phyloP scores from a whole-genome alignment of 1,284 basidiomycete species.

The Puccinia triticina region DNA sequence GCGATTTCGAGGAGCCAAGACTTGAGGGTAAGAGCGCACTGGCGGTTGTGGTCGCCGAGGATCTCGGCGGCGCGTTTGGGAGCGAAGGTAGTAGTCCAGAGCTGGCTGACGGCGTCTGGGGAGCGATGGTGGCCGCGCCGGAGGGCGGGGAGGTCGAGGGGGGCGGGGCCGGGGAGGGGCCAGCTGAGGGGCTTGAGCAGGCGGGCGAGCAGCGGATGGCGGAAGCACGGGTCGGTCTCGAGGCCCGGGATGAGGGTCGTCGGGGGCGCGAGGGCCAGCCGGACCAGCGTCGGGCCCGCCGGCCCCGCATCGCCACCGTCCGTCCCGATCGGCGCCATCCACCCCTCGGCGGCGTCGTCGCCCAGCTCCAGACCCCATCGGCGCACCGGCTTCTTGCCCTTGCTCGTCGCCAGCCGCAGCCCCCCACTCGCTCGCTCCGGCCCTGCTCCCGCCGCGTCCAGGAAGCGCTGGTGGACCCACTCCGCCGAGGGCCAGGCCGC shows the following conservation, averaged over 20 bases:
- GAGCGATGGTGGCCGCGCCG: constrained; percentile 29
- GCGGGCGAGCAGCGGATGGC: constrained; percentile 14
- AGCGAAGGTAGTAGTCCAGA: constrained; percentile 78
- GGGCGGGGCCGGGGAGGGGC: neutral
- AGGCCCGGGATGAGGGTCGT: neutral
- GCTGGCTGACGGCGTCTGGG: constrained; percentile 56
- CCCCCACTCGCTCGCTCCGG: too few species aligned
- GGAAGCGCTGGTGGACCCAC: too few species aligned
- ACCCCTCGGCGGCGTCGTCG: too few species aligned
- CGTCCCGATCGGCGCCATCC: too few species aligned
- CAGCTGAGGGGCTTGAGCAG: neutral
- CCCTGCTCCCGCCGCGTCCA: too few species aligned
- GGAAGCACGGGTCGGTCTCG: neutral
- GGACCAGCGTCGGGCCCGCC: too few species aligned
- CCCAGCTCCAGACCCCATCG: too few species aligned
- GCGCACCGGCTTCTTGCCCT: too few species aligned
- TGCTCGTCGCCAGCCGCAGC: too few species aligned
- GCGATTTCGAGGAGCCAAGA: constrained; percentile 78
- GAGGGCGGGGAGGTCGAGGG: constrained; percentile 23
- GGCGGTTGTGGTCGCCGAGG: constrained; percentile 71
- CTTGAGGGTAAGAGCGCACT: constrained; percentile 72
- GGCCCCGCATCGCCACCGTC: too few species aligned
- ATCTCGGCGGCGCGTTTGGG: constrained; percentile 75
- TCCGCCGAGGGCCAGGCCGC: too few species aligned
- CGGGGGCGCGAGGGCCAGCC: constrained; percentile 5